Conservation (phyloP, 129 eudicot genomes). For the Centella asiatica region DNA sequence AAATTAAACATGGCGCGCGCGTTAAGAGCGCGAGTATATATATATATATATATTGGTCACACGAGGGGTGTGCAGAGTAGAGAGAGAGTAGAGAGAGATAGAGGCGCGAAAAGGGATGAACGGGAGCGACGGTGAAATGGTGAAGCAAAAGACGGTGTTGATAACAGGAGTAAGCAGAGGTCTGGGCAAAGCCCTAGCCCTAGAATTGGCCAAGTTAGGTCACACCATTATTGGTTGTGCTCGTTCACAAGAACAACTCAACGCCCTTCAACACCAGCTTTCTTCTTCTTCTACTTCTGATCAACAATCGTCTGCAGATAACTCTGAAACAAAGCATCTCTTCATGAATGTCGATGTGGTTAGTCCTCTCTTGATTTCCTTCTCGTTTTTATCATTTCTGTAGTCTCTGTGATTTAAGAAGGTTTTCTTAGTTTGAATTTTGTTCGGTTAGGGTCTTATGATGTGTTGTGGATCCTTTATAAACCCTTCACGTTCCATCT, state of each 20-base stretch:
- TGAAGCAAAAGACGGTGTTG: conserved; percentile 45
- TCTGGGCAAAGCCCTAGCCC: conserved; percentile 75
- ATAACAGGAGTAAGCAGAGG: conserved; percentile 96
- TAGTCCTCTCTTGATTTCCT: too few relatives aligned
- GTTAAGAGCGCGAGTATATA: too few relatives aligned
- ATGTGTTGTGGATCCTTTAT: neutral
- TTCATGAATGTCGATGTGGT: conserved; percentile 74
- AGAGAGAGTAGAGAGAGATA: neutral
- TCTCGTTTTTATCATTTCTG: neutral
- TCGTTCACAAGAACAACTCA: conserved; percentile 64
- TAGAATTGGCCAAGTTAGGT: conserved; percentile 75
- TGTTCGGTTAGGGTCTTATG: neutral
- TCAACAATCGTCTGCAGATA: neutral
- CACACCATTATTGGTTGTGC: conserved; percentile 82
- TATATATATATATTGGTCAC: too few relatives aligned
- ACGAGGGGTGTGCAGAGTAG: neutral
- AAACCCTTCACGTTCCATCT: too few relatives aligned
- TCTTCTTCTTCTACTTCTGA: conserved; percentile 29
- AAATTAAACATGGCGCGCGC: too few relatives aligned
- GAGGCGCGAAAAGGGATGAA: conserved; percentile 15
- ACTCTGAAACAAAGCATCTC: conserved; percentile 34
- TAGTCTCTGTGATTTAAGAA: neutral
- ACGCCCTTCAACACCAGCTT: conserved; percentile 53
- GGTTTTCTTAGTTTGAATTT: neutral
- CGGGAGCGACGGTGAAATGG: conserved; percentile 10